Conservation (phyloP, 1,284 basidiomycete genomes). For the Coniferiporia sulphurascens region DNA sequence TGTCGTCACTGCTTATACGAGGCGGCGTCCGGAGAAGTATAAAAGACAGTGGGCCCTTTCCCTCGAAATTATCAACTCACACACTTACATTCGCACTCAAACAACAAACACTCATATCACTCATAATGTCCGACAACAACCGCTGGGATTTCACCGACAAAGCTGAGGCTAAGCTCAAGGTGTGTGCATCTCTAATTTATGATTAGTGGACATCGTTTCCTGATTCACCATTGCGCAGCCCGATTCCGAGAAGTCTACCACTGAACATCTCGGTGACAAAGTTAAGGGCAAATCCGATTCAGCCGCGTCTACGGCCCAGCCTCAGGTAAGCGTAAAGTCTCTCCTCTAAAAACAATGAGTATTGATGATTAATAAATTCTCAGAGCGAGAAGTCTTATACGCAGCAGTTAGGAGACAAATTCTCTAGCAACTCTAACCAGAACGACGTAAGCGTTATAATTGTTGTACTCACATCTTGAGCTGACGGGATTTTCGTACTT, state of each 20-base stretch:
- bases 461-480: not conserved
- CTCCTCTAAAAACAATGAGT: too few relatives aligned
- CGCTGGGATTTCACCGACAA: conserved; percentile 54
- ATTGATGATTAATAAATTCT: too few relatives aligned
- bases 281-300: conserved; percentile 38
- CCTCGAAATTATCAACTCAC: not conserved
- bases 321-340: conserved; percentile 34
- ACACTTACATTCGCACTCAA: not conserved
- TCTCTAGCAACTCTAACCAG: conserved; percentile 38
- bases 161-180: conserved; percentile 42
- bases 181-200: conserved; percentile 16
- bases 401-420: conserved; percentile 40
- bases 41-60: too few relatives aligned
- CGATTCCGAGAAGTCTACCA: conserved; percentile 48
- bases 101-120: not conserved
- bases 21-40: too few relatives aligned
- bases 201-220: not conserved
- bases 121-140: conserved; percentile 20
- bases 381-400: conserved; percentile 43
- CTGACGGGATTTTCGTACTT: not conserved
- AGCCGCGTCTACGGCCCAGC: conserved; percentile 37
- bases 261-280: conserved; percentile 51
- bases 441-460: conserved; percentile 24
- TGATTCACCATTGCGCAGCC: conserved; percentile 30
- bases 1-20: too few relatives aligned